These are phyloP conservation scores for Trichoderma pleuroti DNA, from an alignment of 2,329 filamentous ascomycete genomes.

Conservation along the genomic window DNA sequence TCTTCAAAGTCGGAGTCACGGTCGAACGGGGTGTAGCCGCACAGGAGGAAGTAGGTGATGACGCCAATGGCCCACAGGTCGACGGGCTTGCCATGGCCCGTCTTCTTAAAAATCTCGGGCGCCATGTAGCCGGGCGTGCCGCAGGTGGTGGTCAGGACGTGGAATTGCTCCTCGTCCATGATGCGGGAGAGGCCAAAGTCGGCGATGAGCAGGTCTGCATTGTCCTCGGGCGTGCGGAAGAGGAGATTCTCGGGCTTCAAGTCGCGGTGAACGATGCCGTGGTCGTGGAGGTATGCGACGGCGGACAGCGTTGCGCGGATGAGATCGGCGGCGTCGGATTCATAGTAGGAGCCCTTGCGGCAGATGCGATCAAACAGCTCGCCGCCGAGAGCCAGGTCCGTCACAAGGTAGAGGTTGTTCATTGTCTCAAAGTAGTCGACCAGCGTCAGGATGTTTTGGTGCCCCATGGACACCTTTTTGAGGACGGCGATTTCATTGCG, in stretches of 20 bases:
- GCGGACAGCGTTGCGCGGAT: conserved; percentile 93
- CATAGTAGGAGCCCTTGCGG: conserved; percentile 97
- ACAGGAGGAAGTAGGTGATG: conserved; percentile 97
- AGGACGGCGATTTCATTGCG: conserved; percentile 97
- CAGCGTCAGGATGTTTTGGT: conserved; percentile 94
- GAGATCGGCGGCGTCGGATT: conserved; percentile 91
- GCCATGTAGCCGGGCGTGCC: conserved; percentile 99
- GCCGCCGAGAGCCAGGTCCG: conserved; percentile 90
- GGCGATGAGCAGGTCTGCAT: conserved; percentile 92
- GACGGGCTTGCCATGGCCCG: conserved; percentile 94
- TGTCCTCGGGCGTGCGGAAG: conserved; percentile 96
- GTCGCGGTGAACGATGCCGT: conserved; percentile 97
- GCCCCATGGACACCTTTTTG: conserved; percentile 97
- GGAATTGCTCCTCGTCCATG: conserved; percentile 99
- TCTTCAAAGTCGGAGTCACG: conserved; percentile 96
- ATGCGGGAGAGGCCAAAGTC: conserved; percentile 95
- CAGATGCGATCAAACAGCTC: conserved; percentile 99
- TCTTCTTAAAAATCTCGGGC: conserved; percentile 98
- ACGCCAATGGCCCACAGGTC: conserved; percentile 98
- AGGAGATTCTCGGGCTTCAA: conserved; percentile 96
- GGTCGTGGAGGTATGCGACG: conserved; percentile 97
- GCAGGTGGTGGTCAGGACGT: conserved; percentile 95
- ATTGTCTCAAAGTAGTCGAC: conserved; percentile 99
- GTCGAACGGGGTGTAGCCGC: conserved; percentile 97
- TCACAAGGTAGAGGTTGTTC: conserved; percentile 98